Percentiles rank a stretch among this genome's conserved stretches.
phyloP scores from a whole-genome alignment of 331 rosid genomes.

The Telfairia occidentalis region DNA sequence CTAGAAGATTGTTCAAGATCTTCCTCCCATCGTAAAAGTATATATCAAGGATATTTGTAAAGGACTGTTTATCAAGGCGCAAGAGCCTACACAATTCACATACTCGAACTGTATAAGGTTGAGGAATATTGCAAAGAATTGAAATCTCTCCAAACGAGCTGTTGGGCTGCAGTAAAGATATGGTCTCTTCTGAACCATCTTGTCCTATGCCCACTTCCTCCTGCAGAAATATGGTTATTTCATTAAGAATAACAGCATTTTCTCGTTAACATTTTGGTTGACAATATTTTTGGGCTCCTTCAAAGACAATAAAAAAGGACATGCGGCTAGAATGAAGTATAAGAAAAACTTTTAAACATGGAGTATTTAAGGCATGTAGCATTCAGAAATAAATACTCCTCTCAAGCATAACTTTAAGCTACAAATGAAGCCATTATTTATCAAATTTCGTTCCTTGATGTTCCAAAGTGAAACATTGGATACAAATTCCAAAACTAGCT shows the following conservation, averaged over 20 bases:
- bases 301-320: background rate
- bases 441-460: background rate
- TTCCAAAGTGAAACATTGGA: background rate
- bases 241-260: background rate
- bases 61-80: constrained; percentile 85
- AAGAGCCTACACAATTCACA: constrained; percentile 76
- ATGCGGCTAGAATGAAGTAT: background rate
- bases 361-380: background rate
- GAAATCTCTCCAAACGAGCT: constrained; percentile 80
- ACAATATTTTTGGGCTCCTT: background rate
- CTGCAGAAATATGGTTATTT: constrained; percentile 24
- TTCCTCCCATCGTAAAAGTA: constrained; percentile 81
- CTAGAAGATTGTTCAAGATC: constrained; percentile 74
- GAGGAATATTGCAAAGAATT: constrained; percentile 91
- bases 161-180: constrained; percentile 40
- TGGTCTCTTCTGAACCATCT: constrained; percentile 69
- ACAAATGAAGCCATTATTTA: background rate
- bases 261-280: background rate
- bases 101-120: constrained; percentile 80
- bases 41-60: constrained; percentile 71
- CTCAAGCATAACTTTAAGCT: background rate
- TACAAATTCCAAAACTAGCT: background rate
- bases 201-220: constrained; percentile 63
- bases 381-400: background rate
- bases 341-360: background rate